Conservation (phyloP, 805 yeast species). For the Komagataella kurtzmanii region DNA sequence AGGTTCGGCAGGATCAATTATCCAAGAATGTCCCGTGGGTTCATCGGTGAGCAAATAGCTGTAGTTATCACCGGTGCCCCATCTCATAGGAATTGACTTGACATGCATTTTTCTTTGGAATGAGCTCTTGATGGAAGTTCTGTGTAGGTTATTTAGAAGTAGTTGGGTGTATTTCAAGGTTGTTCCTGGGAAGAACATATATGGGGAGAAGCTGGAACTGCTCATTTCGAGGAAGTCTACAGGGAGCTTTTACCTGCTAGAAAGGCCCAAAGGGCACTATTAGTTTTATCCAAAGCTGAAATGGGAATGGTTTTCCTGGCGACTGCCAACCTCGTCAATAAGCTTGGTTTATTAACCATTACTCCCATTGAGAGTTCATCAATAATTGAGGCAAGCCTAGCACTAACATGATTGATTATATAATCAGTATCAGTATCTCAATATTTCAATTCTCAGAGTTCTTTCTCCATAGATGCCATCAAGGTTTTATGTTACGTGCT, state of each 20-base stretch:
- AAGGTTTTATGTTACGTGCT: background rate
- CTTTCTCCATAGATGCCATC: background rate
- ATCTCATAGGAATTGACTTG: constrained; percentile 77
- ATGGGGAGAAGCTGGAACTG: background rate
- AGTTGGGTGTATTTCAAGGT: background rate
- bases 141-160: background rate
- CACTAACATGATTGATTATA: background rate
- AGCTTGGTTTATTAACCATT: background rate
- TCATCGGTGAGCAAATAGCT: constrained; percentile 68
- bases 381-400: background rate
- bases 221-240: background rate
- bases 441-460: background rate
- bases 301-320: too few relatives aligned
- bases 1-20: constrained; percentile 91
- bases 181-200: background rate
- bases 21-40: constrained; percentile 53
- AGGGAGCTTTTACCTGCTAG: background rate
- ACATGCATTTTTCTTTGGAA: constrained; percentile 60
- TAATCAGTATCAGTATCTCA: background rate
- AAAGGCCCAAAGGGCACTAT: too few relatives aligned
- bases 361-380: background rate
- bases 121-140: background rate
- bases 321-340: too few relatives aligned
- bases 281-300: too few relatives aligned
- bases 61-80: constrained; percentile 91